Base-by-base conservation (phyloP, 169 alveolate genomes). In the Eimeria sp. region DNA sequence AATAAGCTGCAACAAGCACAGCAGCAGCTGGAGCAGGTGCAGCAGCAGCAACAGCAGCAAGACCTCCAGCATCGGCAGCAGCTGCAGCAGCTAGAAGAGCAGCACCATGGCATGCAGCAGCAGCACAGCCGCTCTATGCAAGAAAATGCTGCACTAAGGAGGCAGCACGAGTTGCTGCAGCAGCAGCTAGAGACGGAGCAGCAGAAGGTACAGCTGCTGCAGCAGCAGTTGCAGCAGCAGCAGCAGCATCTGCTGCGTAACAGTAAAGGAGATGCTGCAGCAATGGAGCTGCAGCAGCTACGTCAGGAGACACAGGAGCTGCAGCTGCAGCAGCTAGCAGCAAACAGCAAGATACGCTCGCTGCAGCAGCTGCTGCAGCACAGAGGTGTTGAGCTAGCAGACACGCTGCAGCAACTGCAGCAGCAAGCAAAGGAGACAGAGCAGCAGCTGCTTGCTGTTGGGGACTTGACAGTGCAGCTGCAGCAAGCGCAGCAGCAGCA, bases 311-410 rank as follows among this genome's bases (percentile, higher is more conserved):
- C 92, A 34, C 92, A 84, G 61, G 92, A 84, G 45, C 76, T 84
- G 75, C 92, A 84, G 92, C 92, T 84, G 92, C 92, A 84, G 92
- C 92, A 84, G 76, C 92, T 84, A 58, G 92, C 92, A 84, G 92
- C 92, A 27, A 84, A 30, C 57, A 58, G 92, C 78, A 84, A 40
- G 61, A 61, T 84, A 11, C 75, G 92, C 5, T 84, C 80, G 92
- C 78, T 84, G 92, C 80, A 84, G 78, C 92, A 84, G 92, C 92
- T 58, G 92, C 92, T 84, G 75, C 92, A 84, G 92, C 80, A 84
- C 5, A 67, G 92, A 18, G 80, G 80, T 14, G 25, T 58, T 0
- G 92, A 84, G 78, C 43, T 84, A 22, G 10, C 78, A 18, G 80
- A 84, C 22, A 84, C 92, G 58, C 92, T 84, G 92, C 75, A 58